Conservation (phyloP, 2,329 filamentous ascomycete genomes). For the Xylariales sp. region DNA sequence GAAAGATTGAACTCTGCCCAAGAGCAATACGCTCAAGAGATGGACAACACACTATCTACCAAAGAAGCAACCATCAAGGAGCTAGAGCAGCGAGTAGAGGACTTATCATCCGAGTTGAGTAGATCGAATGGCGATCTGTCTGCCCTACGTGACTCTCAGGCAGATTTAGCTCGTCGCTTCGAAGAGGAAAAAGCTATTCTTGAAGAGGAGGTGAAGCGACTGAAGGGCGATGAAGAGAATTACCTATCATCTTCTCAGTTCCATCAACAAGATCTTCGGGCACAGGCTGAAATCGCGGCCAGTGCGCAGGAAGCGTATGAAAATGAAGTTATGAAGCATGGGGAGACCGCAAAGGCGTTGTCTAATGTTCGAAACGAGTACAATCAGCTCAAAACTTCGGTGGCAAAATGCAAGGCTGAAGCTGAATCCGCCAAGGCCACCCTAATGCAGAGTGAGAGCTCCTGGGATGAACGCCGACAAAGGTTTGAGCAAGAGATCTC, state of each 20-base stretch:
- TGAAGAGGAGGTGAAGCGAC: constrained; percentile 80
- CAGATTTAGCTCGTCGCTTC: constrained; percentile 75
- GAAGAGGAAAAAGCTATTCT: constrained; percentile 86
- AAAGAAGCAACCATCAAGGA: constrained; percentile 85
- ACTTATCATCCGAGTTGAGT: constrained; percentile 83
- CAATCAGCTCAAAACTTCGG: constrained; percentile 83
- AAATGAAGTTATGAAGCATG: constrained; percentile 92
- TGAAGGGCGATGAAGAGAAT: constrained; percentile 86
- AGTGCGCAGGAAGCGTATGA: constrained; percentile 97
- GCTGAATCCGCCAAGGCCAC: constrained; percentile 86
- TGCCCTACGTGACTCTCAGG: constrained; percentile 81
- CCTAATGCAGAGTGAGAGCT: constrained; percentile 82
- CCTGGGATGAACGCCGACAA: constrained; percentile 85
- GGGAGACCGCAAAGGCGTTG: constrained; percentile 88
- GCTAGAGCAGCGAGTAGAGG: constrained; percentile 83
- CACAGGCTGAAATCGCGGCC: constrained; percentile 92
- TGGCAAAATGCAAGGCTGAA: constrained; percentile 79
- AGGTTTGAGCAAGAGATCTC: constrained; percentile 85
- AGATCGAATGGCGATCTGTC: constrained; percentile 86
- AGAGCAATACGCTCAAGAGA: constrained; percentile 89
- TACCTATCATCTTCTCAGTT: constrained; percentile 83
- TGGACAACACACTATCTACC: constrained; percentile 77
- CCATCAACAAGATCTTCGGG: constrained; percentile 90
- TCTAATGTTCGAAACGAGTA: constrained; percentile 82
- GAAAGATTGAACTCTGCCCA: constrained; percentile 82